Evolutionary conservation across 2,329 filamentous ascomycete genomes (phyloP).

Genomic region (Pezicula radicicola): DNA sequence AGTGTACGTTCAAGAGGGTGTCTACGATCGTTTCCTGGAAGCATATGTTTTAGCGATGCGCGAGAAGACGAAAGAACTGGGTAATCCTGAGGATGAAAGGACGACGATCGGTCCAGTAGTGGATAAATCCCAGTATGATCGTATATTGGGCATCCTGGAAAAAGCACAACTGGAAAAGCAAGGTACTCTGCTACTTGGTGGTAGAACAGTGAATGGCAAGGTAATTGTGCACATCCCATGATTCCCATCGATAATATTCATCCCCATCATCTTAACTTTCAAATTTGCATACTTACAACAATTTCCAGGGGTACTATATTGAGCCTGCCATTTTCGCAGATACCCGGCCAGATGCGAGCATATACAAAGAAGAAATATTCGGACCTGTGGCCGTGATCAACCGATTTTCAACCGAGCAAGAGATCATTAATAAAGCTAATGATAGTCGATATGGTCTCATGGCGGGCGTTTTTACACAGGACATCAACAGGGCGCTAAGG

Average conservation of each 20-base stretch:
- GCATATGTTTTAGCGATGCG: slow-evolving; percentile 60
- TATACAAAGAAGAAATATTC: slow-evolving; percentile 61
- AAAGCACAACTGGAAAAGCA: slow-evolving; percentile 1
- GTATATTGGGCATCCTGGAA: background rate
- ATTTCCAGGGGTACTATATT: slow-evolving; percentile 54
- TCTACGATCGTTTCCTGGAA: slow-evolving; percentile 57
- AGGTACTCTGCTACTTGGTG: slow-evolving; percentile 2
- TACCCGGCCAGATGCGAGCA: slow-evolving; percentile 46
- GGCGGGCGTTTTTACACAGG: slow-evolving; percentile 56
- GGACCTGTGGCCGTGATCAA: slow-evolving; percentile 58
- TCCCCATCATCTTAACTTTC: background rate
- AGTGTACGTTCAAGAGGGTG: slow-evolving; percentile 60
- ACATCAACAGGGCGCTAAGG: slow-evolving; percentile 60
- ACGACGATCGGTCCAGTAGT: slow-evolving; percentile 44
- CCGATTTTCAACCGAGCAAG: slow-evolving; percentile 56
- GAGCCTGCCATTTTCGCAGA: slow-evolving; percentile 46
- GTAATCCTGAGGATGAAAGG: slow-evolving; percentile 36
- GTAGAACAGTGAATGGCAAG: background rate
- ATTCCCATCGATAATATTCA: too few species aligned
- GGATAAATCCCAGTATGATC: slow-evolving; percentile 40
- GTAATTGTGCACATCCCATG: background rate
- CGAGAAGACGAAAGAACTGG: slow-evolving; percentile 65
- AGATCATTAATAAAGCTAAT: slow-evolving; percentile 55
- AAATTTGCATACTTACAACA: background rate
- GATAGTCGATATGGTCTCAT: slow-evolving; percentile 55